Evolutionary conservation across 2,329 filamentous ascomycete genomes (phyloP).

Genomic region (Epichloe glyceriae): DNA sequence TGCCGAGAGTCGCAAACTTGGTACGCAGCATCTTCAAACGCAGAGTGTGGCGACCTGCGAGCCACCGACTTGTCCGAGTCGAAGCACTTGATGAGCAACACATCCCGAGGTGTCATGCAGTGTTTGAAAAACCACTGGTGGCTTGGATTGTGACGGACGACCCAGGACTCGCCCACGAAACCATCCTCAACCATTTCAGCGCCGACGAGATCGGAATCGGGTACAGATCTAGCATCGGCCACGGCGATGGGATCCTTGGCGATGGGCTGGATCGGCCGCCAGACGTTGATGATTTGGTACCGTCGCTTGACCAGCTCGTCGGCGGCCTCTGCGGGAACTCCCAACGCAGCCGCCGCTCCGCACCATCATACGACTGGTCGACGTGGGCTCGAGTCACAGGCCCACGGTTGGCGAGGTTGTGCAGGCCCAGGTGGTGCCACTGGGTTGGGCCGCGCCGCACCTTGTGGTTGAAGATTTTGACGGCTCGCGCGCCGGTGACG

Average conservation of each 20-base stretch:
- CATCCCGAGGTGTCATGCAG: constrained; percentile 37
- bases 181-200: constrained; percentile 36
- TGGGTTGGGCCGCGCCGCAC: constrained; percentile 39
- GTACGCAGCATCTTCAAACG: constrained; percentile 38
- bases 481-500: constrained; percentile 41
- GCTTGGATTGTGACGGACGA: constrained; percentile 25
- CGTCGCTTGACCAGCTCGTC: constrained; percentile 23
- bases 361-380: constrained; percentile 38
- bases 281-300: constrained; percentile 41
- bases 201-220: constrained; percentile 36
- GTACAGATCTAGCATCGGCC: constrained; percentile 35
- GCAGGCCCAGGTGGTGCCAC: constrained; percentile 55
- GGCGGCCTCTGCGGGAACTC: constrained; percentile 31
- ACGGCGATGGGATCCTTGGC: constrained; percentile 37
- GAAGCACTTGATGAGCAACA: constrained; percentile 48
- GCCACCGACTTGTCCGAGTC: constrained; percentile 46
- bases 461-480: constrained; percentile 63
- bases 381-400: constrained; percentile 29
- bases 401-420: constrained; percentile 44
- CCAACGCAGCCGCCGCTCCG: constrained; percentile 19
- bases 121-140: constrained; percentile 42
- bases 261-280: constrained; percentile 25
- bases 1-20: constrained; percentile 43
- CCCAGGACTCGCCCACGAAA: constrained; percentile 35
- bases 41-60: constrained; percentile 38